Evolutionary conservation across 345 rosid species (phyloP).

Genomic region (Gossypium sturtianum): DNA sequence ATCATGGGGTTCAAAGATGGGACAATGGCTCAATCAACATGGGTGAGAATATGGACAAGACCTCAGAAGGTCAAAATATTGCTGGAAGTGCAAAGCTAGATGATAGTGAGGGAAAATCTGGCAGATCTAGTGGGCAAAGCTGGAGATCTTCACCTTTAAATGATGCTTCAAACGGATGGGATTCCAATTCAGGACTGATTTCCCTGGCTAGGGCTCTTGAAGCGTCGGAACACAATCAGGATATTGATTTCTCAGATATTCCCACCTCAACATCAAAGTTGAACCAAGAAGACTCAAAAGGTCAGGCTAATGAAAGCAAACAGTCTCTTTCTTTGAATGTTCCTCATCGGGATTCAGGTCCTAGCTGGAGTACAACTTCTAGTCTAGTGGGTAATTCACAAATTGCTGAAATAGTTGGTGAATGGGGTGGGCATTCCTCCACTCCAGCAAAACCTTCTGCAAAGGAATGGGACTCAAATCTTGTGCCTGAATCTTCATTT

Average conservation of each 20-base stretch:
- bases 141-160: constrained; percentile 8
- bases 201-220: constrained; percentile 38
- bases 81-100: constrained; percentile 26
- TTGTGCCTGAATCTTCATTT: constrained; percentile 40
- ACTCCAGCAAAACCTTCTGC: constrained; percentile 31
- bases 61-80: constrained; percentile 15
- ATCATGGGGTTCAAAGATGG: constrained; percentile 27
- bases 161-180: constrained; percentile 11
- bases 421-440: constrained; percentile 44
- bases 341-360: constrained; percentile 55
- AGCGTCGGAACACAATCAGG: constrained; percentile 37
- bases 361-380: constrained; percentile 65
- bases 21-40: constrained; percentile 19
- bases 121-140: constrained; percentile 2
- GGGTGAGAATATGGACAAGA: constrained; percentile 18
- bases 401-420: constrained; percentile 49
- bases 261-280: constrained; percentile 46
- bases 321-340: constrained; percentile 43
- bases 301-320: constrained; percentile 38
- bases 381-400: constrained; percentile 52
- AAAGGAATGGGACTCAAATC: constrained; percentile 44
- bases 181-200: constrained; percentile 24
- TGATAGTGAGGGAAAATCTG: constrained; percentile 35
- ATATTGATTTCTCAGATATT: constrained; percentile 41
- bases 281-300: constrained; percentile 38